Base-by-base conservation (phyloP, 1,284 basidiomycete genomes). In the Ceratobasidium sp. region DNA sequence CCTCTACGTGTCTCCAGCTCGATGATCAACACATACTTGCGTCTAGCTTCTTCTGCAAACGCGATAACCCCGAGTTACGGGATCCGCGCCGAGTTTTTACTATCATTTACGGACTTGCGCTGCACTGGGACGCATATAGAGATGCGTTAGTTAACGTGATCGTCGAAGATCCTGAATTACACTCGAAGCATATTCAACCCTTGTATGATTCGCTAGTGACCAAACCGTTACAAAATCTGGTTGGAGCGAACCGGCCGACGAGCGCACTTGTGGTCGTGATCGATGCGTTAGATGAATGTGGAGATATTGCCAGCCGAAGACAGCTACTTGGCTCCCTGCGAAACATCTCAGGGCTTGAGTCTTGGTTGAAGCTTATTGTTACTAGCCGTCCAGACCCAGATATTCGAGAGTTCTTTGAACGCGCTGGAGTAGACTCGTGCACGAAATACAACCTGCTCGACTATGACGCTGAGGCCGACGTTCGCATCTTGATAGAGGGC, bases 1-100 rank as follows among this genome's bases (percentile, higher is more conserved):
- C 78, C 61, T 81, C 83, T 1, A 64, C 83, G 5, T 81, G 81
- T n/a, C 64, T 80, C 5, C 28, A 73, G 6, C 78, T 71, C 39
- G 46, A 67, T 10, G 44, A 13, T 13, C 18, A 73, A 33, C 60
- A 72, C 3, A 33, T n/a, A 4, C 83, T 84, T 3, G 84, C 82
- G 3, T 84, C 83, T 3, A 83, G 80, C 2, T 63, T 58, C 20
- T 86, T 85, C 80, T 85, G 83, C 60, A 83, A 83, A 4, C 81
- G 84, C 0, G 81, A 75, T 61, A 63, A 20, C 33, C 60, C 49
- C 2, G 70, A 73, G 28, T 44, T 40, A 9, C 61, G 73, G 13
- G 56, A 77, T 18, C 78, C 78, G 18, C 12, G 44, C 5, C 71
- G 28, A n/a, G 78, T 79, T 26, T 33, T 78, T 18, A 60, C 72